A percentile compares a stretch with the other conserved stretches of the same genome.
These are phyloP conservation scores for Mycena metata DNA, from an alignment of 768 basidiomycete species.

Conservation along the genomic window DNA sequence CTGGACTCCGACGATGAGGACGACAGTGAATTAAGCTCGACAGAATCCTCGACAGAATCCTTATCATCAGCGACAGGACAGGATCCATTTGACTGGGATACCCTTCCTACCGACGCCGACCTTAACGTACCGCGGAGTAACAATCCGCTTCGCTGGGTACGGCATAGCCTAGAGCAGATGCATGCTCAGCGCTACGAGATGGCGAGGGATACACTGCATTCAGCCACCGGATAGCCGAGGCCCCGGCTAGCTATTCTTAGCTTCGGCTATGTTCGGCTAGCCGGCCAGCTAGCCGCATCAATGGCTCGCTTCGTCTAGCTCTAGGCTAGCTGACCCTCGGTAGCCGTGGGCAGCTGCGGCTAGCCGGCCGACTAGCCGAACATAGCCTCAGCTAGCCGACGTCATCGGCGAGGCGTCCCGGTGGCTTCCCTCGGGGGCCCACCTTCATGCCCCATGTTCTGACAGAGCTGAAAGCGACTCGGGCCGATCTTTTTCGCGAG, in stretches of 20 bases:
- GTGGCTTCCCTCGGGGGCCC: conserved; percentile 24
- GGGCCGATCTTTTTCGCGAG: conserved; percentile 47
- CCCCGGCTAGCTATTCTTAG: too few relatives aligned
- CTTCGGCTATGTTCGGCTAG: too few relatives aligned
- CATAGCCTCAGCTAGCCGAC: too few relatives aligned
- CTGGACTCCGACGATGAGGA: conserved; percentile 9
- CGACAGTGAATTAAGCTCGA: not conserved
- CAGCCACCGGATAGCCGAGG: too few relatives aligned
- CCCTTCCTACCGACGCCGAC: not conserved
- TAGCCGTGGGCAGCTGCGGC: too few relatives aligned
- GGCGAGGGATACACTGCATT: not conserved
- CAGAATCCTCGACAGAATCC: too few relatives aligned
- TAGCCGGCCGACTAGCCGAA: too few relatives aligned
- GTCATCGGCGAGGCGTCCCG: too few relatives aligned
- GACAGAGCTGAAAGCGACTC: conserved; percentile 35
- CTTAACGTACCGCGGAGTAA: not conserved
- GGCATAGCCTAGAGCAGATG: not conserved
- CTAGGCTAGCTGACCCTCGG: too few relatives aligned
- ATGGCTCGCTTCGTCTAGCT: too few relatives aligned
- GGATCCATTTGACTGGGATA: not conserved
- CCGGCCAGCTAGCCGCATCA: too few relatives aligned
- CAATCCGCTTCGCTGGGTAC: conserved; percentile 20
- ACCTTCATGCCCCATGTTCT: conserved; percentile 37
- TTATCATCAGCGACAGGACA: not conserved
- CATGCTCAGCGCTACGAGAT: conserved; percentile 20